Base-by-base conservation (phyloP, 257 asterid species). In the Nicotiana noctiflora region DNA sequence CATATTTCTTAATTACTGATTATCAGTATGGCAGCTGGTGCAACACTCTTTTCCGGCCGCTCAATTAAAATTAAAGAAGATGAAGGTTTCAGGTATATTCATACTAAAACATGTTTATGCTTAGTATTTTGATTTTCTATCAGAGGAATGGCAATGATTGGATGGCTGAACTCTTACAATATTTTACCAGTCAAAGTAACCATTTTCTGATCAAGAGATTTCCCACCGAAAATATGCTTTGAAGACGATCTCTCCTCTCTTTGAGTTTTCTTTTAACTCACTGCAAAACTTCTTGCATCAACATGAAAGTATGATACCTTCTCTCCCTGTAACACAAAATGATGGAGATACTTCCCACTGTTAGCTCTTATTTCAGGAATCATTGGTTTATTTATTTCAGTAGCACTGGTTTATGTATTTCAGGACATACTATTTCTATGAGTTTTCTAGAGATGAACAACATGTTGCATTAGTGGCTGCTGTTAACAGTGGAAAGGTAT, bases 361-460 rank as follows among this genome's bases (percentile, higher is more conserved):
- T 8, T 56, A 51, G 25, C 18, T 34, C 32, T 13, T 3, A 40
- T 60, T 29, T 10, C 25, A 15, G 46, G 15, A 52, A 14, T 15
- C 59, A 55, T 40, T 9, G 21, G 5, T 18, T 52, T 56, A 66
- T 79, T 0, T 40, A 40, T 8, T 57, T 56, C 53, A 57, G 70
- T 57, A 31, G 14, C 74, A 31, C 19, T 66, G 82, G 21, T 52
- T 31, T 40, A 1, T 51, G 27, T 60, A 40, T 84, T 87, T 83
- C 94, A 95, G 99, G 98, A 93, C 93, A 82, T 95, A 93, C 80
- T 95, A 93, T 90, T 92, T 89, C 81, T 95, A 95, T 49, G 99
- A 95, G 89, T 95, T 93, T 83, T 97, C 91, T 23, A 88, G 75
- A 37, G 89, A 91, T 17, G 89, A 83, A 46, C 95, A 93, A 80